A percentile compares a stretch with the other conserved stretches of the same genome.
Conservation (phyloP, 1,284 basidiomycete species). For the Ustilago trichophora region DNA sequence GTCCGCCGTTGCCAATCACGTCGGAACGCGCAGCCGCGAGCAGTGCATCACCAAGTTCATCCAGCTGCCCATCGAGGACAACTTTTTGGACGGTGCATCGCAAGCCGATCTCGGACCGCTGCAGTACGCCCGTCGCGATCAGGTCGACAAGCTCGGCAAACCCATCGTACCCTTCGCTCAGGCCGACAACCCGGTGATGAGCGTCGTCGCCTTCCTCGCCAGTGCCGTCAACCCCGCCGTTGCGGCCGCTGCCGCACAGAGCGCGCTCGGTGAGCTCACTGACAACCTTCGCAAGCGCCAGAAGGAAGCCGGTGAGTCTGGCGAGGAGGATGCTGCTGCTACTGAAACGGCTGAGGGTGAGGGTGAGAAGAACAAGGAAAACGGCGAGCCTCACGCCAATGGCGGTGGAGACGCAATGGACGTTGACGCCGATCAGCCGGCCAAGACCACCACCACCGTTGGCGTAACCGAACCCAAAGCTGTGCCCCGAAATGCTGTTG, state of each 20-base stretch:
- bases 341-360: slow-evolving; percentile 1
- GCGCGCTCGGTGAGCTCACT: slow-evolving; percentile 75
- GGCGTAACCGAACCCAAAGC: no score
- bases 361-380: slow-evolving; percentile 19
- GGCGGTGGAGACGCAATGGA: slow-evolving; percentile 4
- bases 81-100: slow-evolving; percentile 73
- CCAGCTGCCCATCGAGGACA: slow-evolving; percentile 94
- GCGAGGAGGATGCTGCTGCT: slow-evolving; percentile 4
- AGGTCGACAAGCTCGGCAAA: slow-evolving; percentile 44
- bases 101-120: slow-evolving; percentile 76
- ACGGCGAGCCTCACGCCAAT: slow-evolving; percentile 64
- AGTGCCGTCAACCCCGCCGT: slow-evolving; percentile 89
- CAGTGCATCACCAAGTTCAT: slow-evolving; percentile 96
- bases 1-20: slow-evolving; percentile 89
- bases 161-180: slow-evolving; percentile 80
- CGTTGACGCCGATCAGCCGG: slow-evolving; percentile 2
- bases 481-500: slow-evolving; percentile 57
- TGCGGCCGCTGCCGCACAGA: slow-evolving; percentile 91
- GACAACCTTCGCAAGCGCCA: slow-evolving; percentile 54
- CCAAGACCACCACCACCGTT: neutral
- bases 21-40: slow-evolving; percentile 87
- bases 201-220: slow-evolving; percentile 94
- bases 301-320: slow-evolving; percentile 19
- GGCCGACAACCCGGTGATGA: slow-evolving; percentile 97
- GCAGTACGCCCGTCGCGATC: slow-evolving; percentile 70